These are phyloP conservation scores for Spinacia oleracea DNA, from an alignment of 179 eudicot genomes.

Conservation along the genomic window DNA sequence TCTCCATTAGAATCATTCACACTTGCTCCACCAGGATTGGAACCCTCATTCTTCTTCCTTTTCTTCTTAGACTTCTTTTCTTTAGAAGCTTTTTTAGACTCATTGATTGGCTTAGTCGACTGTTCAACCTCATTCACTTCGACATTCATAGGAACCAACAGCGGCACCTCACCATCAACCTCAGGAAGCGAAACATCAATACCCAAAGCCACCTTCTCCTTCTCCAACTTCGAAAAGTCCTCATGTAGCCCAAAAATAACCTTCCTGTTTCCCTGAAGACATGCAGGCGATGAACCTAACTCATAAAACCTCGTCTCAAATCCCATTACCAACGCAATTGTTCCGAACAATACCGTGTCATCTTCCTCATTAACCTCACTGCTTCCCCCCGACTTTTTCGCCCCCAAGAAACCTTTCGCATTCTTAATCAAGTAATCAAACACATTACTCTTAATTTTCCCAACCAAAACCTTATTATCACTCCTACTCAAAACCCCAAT, in stretches of 20 bases:
- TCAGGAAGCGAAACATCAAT: constrained; percentile 51
- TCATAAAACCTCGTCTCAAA: constrained; percentile 55
- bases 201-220: constrained; percentile 58
- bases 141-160: constrained; percentile 43
- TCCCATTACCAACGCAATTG: constrained; percentile 52
- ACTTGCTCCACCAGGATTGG: constrained; percentile 10
- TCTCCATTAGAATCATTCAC: constrained; percentile 21
- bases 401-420: constrained; percentile 54
- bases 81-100: constrained; percentile 12
- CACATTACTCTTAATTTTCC: constrained; percentile 58
- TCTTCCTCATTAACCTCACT: constrained; percentile 36
- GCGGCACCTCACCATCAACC: constrained; percentile 47
- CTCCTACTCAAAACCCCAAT: constrained; percentile 44
- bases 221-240: constrained; percentile 82
- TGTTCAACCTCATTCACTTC: constrained; percentile 20
- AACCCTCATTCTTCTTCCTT: constrained; percentile 35
- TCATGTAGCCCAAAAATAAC: constrained; percentile 59
- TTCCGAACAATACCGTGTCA: constrained; percentile 50
- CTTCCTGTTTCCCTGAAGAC: constrained; percentile 86
- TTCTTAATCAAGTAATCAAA: constrained; percentile 58
- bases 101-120: not conserved
- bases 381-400: constrained; percentile 37
- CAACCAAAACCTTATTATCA: constrained; percentile 64
- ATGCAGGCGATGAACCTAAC: constrained; percentile 55
- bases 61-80: constrained; percentile 38